phyloP scores from a whole-genome alignment of 2,329 filamentous ascomycete species.

The Ophiostoma pallidulum region DNA sequence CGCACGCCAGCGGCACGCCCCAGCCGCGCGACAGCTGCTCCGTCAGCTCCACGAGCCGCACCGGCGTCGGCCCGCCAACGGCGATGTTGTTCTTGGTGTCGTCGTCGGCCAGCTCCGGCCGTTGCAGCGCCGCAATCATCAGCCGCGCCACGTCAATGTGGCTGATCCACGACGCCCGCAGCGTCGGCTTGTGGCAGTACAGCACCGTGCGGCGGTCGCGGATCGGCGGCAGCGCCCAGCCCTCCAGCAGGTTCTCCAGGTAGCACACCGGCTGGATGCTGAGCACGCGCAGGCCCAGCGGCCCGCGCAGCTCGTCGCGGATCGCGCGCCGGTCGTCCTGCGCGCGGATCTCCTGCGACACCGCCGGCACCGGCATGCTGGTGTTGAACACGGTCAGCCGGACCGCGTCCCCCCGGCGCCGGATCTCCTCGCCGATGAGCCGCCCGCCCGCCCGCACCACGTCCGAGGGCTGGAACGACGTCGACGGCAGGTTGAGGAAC shows the following conservation, averaged over 20 bases:
- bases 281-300: constrained; percentile 23
- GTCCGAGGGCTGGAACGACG: constrained; percentile 21
- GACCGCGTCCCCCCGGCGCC: constrained; percentile 40
- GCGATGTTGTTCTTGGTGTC: constrained; percentile 26
- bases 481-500: constrained; percentile 22
- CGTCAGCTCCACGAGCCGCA: constrained; percentile 24
- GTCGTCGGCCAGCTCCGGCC: constrained; percentile 25
- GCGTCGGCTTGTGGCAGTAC: constrained; percentile 30
- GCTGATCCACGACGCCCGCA: constrained; percentile 31
- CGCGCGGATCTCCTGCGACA: constrained; percentile 17
- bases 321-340: constrained; percentile 26
- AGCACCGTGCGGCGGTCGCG: constrained; percentile 26
- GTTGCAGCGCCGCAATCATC: constrained; percentile 27
- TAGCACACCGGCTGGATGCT: constrained; percentile 30
- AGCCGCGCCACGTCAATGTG: constrained; percentile 30
- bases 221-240: constrained; percentile 29
- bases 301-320: constrained; percentile 23
- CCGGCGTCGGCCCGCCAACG: constrained; percentile 28
- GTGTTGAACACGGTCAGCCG: constrained; percentile 21
- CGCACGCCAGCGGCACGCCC: constrained; percentile 23
- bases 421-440: constrained; percentile 44
- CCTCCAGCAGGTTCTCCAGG: constrained; percentile 30
- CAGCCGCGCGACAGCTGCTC: constrained; percentile 26
- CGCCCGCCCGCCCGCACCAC: constrained; percentile 48
- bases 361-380: constrained; percentile 22